Evolutionary conservation across 2,329 filamentous ascomycete genomes (phyloP), one percentile per base, ranked within the genome.

Genomic region (Epichloe coenophiala): DNA sequence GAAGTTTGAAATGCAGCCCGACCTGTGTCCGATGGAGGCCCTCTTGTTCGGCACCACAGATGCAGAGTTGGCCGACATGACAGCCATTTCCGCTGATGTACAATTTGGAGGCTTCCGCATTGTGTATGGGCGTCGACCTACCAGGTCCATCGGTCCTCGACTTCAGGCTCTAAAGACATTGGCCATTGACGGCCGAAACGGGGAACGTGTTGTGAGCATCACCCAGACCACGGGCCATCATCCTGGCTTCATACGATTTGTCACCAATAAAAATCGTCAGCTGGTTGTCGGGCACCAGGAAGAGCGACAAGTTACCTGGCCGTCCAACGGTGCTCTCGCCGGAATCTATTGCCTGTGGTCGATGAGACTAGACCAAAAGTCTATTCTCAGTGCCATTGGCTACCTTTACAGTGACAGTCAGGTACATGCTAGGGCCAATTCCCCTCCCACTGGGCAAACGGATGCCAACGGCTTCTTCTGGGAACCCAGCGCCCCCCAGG

Each of bases 181-280:
- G 17, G 36, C 13, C 13, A 38, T 47, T 38, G 45, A 47, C 36
- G 45, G 45, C 36, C 27, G 33, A 13, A 17, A 17, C 33, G 45
- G 45, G 13, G 45, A 47, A 17, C 45, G 45, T 13, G 19, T 47
- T 15, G 45, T 47, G 15, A 8, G 17, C 1, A 17, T 47, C 6
- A 37, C n/a, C 4, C 11, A 23, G n/a, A 15, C 5, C 17, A 38
- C 31, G 6, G 15, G 33, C 12, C n/a, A 39, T 1, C 38, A 17
- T 4, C 45, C 45, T 21, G 45, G 15, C 7, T 36, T 38, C 21
- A 38, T 47, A 9, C 27, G 45, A 15, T 38, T 47, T 27, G 36
- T 47, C 8, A 47, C 45, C 17, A 47, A 47, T 11, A 36, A 27
- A 27, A 27, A 17, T 69, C 66, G 6, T 63, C 64, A 2, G 76